Base-by-base conservation (phyloP, 2,329 filamentous ascomycete species). In the Teratosphaeria epicoccoides region DNA sequence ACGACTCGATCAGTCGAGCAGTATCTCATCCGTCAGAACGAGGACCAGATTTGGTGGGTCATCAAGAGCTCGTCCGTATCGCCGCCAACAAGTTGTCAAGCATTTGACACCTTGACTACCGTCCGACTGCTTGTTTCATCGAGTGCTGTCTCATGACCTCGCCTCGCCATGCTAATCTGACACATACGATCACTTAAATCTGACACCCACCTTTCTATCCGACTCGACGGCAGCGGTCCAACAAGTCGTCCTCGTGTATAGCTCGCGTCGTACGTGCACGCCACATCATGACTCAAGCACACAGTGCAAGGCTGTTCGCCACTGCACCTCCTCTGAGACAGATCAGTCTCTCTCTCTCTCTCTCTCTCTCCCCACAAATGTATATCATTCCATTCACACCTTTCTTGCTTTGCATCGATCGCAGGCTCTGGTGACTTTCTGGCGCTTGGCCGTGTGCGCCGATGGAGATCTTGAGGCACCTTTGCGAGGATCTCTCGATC, bases 251-350 rank as follows among this genome's bases (percentile, higher is more conserved):
- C 73, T 65, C 76, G 65, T 17, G 70, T 73, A 57, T 79, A 79
- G 0, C 70, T 68, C 20, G 76, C 74, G 23, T 72, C 71, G 56
- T 75, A 79, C 17, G 73, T 73, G 62, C 76, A 79, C 12, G 56
- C 55, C 6, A 59, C 56, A 24, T 59, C 63, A 17, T 63, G 61
- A 28, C 56, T 53, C 29, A 56, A 57, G 54, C 71, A 74, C 1
- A 68, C 58, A 10, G 59, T 55, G 50, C 72, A 74, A 2, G 71
- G 72, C 26, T 67, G 61, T 20, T 64, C 67, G 4, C 71, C 71
- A 29, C 62, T 67, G 55, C 71, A 74, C 48, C 67, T 64, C 47
- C 68, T 45, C 33, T 37, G 17, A 24, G n/a, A 2, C n/a, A 14
- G 24, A 12, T 22, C 9, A 24, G 20, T 9, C 45, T n/a, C 24